Evolutionary conservation across 2,329 filamentous ascomycete genomes (phyloP).

Genomic region (Ceratocystis variospora): DNA sequence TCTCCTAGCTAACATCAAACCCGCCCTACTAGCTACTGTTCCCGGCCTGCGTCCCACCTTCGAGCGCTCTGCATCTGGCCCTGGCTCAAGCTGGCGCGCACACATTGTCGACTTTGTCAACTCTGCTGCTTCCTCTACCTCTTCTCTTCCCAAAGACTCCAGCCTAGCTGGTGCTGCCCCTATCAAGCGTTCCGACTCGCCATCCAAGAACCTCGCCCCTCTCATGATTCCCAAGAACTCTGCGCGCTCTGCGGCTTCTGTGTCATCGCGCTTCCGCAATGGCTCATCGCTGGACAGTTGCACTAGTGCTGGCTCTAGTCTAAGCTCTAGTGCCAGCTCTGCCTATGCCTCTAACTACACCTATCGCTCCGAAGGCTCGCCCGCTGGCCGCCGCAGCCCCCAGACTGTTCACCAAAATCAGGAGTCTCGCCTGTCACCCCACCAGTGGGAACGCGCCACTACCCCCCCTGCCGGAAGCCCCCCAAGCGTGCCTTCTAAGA

Average conservation of each 20-base stretch:
- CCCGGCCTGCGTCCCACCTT: constrained; percentile 51
- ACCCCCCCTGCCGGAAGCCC: constrained; percentile 9
- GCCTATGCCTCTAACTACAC: constrained; percentile 5
- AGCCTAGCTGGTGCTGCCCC: not conserved
- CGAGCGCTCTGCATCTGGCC: constrained; percentile 44
- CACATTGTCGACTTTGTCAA: constrained; percentile 15
- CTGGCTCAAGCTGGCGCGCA: not conserved
- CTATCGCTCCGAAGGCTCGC: constrained; percentile 7
- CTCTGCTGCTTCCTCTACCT: not conserved
- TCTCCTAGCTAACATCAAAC: constrained; percentile 2
- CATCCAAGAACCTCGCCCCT: constrained; percentile 12
- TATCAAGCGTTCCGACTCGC: constrained; percentile 12
- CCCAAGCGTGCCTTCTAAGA: constrained; percentile 12
- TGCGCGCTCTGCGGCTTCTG: constrained; percentile 2
- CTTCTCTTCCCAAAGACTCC: not conserved
- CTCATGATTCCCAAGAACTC: constrained; percentile 15
- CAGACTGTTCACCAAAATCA: not conserved
- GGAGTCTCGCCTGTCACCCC: not conserved
- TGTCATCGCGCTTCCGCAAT: constrained; percentile 15
- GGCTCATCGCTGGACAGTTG: constrained; percentile 13
- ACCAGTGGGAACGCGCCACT: constrained; percentile 3
- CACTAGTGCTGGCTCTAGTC: constrained; percentile 9
- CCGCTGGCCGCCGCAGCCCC: constrained; percentile 1
- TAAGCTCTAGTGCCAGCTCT: not conserved
- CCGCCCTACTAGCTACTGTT: constrained; percentile 42